phyloP scores from a whole-genome alignment of 306 rosid species.

The Malus domestica region DNA sequence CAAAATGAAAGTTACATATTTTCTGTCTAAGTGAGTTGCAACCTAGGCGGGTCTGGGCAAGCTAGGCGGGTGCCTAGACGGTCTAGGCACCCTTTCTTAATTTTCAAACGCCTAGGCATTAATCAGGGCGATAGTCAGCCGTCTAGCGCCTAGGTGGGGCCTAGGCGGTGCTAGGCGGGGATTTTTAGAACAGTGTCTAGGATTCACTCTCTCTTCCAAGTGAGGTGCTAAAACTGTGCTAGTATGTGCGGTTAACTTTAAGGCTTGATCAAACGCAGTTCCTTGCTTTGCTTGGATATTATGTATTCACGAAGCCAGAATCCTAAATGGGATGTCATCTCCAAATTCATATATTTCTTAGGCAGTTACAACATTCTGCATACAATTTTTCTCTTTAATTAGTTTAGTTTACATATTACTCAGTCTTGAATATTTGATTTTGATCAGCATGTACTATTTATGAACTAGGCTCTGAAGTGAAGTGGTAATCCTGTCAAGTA shows the following conservation, averaged over 20 bases:
- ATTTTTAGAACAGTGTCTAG: neutral
- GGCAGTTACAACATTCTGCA: neutral
- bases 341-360: neutral
- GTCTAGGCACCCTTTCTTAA: no score
- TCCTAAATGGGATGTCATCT: neutral
- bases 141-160: no score
- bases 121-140: no score
- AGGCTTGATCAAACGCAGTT: neutral
- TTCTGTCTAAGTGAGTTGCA: no score
- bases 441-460: neutral
- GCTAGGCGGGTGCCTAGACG: no score
- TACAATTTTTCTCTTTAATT: neutral
- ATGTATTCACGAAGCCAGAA: neutral
- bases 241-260: neutral
- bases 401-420: neutral
- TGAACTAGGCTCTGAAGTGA: neutral
- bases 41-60: no score
- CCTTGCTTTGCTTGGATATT: neutral
- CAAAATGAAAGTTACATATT: no score
- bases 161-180: no score
- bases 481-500: neutral
- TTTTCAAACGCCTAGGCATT: no score
- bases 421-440: neutral
- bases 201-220: neutral
- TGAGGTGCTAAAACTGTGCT: neutral